Evolutionary conservation across 176 grass and related monocot species (phyloP).

Genomic region (Bolboschoenus planiculmis): DNA sequence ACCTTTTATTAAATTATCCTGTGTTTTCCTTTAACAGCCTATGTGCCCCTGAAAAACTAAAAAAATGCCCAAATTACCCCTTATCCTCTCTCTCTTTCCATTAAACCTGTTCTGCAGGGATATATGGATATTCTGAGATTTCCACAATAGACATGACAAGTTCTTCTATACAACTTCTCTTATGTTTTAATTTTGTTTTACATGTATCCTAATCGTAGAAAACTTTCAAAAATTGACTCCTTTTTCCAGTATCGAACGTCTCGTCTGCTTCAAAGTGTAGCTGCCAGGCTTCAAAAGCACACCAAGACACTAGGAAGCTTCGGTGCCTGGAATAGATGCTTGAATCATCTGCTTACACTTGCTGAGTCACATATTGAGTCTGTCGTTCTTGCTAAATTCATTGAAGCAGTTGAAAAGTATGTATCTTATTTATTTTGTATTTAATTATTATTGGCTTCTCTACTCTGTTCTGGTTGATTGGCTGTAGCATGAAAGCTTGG

Average conservation of each 20-base stretch:
- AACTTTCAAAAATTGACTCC: background rate
- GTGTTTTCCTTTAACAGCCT: background rate
- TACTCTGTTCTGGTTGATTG: background rate
- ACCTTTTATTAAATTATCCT: background rate
- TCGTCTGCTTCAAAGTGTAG: slow-evolving; percentile 82
- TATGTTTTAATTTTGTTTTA: background rate
- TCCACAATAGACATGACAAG: background rate
- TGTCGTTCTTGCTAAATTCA: slow-evolving; percentile 85
- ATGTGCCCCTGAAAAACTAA: background rate
- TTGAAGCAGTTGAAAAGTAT: slow-evolving; percentile 80
- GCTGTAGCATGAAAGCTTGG: background rate
- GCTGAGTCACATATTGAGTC: slow-evolving; percentile 91
- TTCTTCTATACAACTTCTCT: background rate
- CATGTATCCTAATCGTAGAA: background rate
- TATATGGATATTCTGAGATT: background rate
- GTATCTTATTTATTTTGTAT: background rate
- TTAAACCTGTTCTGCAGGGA: background rate
- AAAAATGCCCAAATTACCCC: background rate
- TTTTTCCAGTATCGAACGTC: slow-evolving; percentile 82
- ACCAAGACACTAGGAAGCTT: slow-evolving; percentile 78
- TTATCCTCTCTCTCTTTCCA: background rate
- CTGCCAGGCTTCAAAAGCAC: slow-evolving; percentile 79
- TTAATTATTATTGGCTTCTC: background rate
- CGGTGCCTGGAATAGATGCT: slow-evolving; percentile 98
- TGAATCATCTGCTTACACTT: slow-evolving; percentile 91